Conservation (phyloP, 192 early-diverging fungal species). For the Spizellomyces punctatus region DNA sequence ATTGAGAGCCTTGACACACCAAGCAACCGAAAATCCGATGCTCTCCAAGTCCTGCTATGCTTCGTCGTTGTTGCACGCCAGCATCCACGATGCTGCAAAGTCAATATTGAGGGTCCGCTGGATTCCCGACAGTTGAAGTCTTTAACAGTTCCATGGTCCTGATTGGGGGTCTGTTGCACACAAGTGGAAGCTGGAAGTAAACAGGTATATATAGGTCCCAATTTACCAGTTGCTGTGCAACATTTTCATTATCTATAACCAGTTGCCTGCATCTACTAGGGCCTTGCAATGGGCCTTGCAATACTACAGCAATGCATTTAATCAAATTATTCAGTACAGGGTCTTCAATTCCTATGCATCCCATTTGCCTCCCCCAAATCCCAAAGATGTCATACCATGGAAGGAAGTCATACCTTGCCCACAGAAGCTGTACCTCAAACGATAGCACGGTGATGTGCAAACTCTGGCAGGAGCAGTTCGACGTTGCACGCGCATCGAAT, state of each 20-base stretch:
- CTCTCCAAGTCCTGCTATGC: slow-evolving; percentile 14
- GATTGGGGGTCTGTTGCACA: slow-evolving; percentile 66
- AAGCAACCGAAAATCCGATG: slow-evolving; percentile 50
- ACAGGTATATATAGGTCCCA: slow-evolving; percentile 54
- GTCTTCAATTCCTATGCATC: no score
- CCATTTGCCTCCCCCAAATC: no score
- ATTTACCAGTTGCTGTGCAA: slow-evolving; percentile 69
- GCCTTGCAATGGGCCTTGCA: no score
- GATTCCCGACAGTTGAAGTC: slow-evolving; percentile 34
- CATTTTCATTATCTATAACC: slow-evolving; percentile 57
- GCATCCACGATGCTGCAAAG: slow-evolving; percentile 69
- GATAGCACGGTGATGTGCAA: slow-evolving; percentile 70
- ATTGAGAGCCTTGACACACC: slow-evolving; percentile 73
- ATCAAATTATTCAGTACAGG: no score
- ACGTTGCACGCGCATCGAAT: slow-evolving; percentile 70
- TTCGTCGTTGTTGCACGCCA: slow-evolving; percentile 41
- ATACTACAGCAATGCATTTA: no score
- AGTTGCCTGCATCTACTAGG: no score
- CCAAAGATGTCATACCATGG: slow-evolving; percentile 67
- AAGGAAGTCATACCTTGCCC: slow-evolving; percentile 52
- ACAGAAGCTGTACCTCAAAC: slow-evolving; percentile 52
- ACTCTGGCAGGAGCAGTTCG: slow-evolving; percentile 39
- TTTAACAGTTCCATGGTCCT: slow-evolving; percentile 52
- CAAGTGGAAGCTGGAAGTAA: slow-evolving; percentile 65
- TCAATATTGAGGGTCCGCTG: slow-evolving; percentile 40